These are phyloP conservation scores for Chlorella sp. DNA, from an alignment of 139 green algal genomes.

Conservation along the genomic window DNA sequence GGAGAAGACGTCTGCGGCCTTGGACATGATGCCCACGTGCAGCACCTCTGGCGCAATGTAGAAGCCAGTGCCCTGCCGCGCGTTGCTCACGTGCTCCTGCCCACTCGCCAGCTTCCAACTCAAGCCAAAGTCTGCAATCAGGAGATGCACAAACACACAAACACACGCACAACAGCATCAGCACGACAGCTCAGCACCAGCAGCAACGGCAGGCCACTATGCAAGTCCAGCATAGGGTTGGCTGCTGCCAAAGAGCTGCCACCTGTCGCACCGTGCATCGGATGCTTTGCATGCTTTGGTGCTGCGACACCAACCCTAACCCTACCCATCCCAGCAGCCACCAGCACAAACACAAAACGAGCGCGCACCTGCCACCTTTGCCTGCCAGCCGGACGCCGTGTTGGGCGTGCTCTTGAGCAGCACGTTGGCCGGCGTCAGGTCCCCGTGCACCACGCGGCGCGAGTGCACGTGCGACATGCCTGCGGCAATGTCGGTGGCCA, in stretches of 20 bases:
- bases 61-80: constrained; percentile 14
- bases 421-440: constrained; percentile 37
- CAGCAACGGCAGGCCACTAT: neutral
- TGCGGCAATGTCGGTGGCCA: constrained; percentile 15
- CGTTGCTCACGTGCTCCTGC: constrained; percentile 34
- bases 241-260: neutral
- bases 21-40: constrained; percentile 13
- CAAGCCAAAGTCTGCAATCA: constrained; percentile 36
- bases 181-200: neutral
- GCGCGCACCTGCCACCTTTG: neutral
- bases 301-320: neutral
- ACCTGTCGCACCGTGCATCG: neutral
- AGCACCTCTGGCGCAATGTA: constrained; percentile 23
- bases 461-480: constrained; percentile 35
- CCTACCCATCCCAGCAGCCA: neutral
- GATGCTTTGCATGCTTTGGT: neutral
- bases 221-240: constrained; percentile 1
- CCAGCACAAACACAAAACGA: neutral
- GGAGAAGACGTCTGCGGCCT: constrained; percentile 6
- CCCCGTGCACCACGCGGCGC: constrained; percentile 28
- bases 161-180: neutral
- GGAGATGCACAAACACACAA: neutral
- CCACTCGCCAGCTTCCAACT: constrained; percentile 21
- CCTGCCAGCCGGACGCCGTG: neutral
- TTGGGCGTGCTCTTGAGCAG: constrained; percentile 4